A percentile compares a stretch with the other conserved stretches of the same genome.
Conservation (phyloP, 495 filamentous ascomycete species). For the Penicillium steckii region DNA sequence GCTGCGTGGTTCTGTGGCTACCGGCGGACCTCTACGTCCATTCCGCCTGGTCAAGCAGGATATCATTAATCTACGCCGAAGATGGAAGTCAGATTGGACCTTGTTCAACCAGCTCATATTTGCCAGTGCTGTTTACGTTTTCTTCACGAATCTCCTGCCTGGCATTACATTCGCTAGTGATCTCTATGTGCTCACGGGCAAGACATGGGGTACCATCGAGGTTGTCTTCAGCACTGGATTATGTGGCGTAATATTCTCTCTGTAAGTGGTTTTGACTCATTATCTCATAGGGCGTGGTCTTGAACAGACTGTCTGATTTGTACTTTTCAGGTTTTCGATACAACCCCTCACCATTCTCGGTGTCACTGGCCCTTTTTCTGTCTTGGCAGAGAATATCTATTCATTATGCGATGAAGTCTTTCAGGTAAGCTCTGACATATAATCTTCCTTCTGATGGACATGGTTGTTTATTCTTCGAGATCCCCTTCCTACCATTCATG, state of each 20-base stretch:
- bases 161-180: conserved; percentile 75
- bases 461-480: conserved; percentile 29
- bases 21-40: conserved; percentile 49
- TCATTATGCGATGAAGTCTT: conserved; percentile 56
- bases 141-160: conserved; percentile 72
- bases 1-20: conserved; percentile 35
- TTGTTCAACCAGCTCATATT: conserved; percentile 69
- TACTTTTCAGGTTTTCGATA: conserved; percentile 52
- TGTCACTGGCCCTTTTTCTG: conserved; percentile 72
- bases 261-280: conserved; percentile 42
- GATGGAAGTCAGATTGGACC: conserved; percentile 66
- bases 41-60: conserved; percentile 65
- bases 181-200: conserved; percentile 63
- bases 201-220: conserved; percentile 69
- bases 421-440: conserved; percentile 36
- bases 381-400: conserved; percentile 70
- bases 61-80: conserved; percentile 48
- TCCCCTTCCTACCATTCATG: conserved; percentile 70
- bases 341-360: conserved; percentile 73
- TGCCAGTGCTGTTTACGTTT: conserved; percentile 70
- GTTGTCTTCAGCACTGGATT: conserved; percentile 71
- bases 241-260: conserved; percentile 63
- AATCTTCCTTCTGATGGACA: neutral
- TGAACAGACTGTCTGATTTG: neutral
- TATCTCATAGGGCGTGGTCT: neutral